Base-by-base conservation (phyloP, 2,329 filamentous ascomycete species). In the Nothophoma quercina region DNA sequence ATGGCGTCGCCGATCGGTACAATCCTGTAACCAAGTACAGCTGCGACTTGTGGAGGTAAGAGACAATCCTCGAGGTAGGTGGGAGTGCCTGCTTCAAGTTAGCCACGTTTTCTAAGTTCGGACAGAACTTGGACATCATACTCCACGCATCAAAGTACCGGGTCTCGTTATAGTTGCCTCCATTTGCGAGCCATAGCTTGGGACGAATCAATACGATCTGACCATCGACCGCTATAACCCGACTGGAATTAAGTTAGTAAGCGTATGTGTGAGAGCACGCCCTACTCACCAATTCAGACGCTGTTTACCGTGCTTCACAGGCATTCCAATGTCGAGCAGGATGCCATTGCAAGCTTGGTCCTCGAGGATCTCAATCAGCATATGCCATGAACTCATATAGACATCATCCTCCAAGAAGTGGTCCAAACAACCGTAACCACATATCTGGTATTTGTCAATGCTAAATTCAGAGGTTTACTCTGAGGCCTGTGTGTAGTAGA, bases 121-220 rank as follows among this genome's bases (percentile, higher is more conserved):
- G 23, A n/a, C 39, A 12, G 10, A n/a, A 4, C n/a, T n/a, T 7
- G 15, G 4, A 13, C 9, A 10, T 19, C 36, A 19, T 29, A 40
- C 36, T 53, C 70, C 70, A 72, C 3, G 69, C 66, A n/a, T 64
- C 70, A 33, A 73, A 73, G 56, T 72, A 63, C 5, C 67, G 55
- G 56, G 66, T 66, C 60, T 79, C 78, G 7, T 77, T 70, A 45
- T 74, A 79, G 60, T 79, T 88, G 2, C 88, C 88, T 69, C 90
- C 87, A 55, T 88, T 88, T 38, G 88, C 88, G 6, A 91, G 80
- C 63, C 79, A 86, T 59, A 90, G 78, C 73, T 91, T 91, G 0
- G 88, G 88, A 9, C 88, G 79, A 51, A 93, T 87, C 50, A 88
- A 78, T 15, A 92, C 74, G n/a, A 93, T 86, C 73, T 87, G 85